Conservation (phyloP, 108 stramenopile species). For the Cyclostephanos invisitatus region DNA sequence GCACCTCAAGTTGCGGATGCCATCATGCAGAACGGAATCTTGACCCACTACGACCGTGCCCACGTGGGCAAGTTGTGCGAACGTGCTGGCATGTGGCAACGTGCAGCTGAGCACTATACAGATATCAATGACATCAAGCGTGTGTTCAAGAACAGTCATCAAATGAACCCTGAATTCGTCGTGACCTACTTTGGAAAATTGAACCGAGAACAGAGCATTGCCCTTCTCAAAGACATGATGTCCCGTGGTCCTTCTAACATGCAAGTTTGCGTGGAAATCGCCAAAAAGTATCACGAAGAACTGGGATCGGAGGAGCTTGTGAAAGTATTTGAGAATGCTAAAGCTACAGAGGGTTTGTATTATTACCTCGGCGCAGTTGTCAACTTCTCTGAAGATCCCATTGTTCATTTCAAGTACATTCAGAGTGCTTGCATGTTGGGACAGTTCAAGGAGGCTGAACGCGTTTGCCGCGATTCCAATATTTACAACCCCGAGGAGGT, state of each 20-base stretch:
- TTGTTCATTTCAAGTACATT: conserved; percentile 99
- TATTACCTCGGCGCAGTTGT: conserved; percentile 97
- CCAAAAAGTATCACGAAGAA: conserved; percentile 98
- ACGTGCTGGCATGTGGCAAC: conserved; percentile 97
- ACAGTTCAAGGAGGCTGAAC: conserved; percentile 97
- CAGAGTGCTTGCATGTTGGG: conserved; percentile 93
- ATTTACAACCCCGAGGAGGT: conserved; percentile 98
- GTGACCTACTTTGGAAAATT: conserved; percentile 97
- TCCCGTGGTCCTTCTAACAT: conserved; percentile 92
- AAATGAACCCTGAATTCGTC: conserved; percentile 96
- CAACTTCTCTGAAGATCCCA: conserved; percentile 94
- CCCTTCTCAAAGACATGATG: conserved; percentile 96
- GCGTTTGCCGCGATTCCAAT: conserved; percentile 99
- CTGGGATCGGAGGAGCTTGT: conserved; percentile 94
- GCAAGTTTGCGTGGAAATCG: conserved; percentile 95
- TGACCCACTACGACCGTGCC: conserved; percentile 96
- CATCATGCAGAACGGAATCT: conserved; percentile 97
- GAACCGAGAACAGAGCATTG: conserved; percentile 90
- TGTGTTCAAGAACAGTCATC: conserved; percentile 94
- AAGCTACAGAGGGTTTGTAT: conserved; percentile 95
- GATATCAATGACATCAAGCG: conserved; percentile 99
- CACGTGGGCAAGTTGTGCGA: conserved; percentile 99
- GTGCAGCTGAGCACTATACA: conserved; percentile 99
- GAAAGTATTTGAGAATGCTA: conserved; percentile 94
- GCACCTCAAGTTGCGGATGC: conserved; percentile 99